Evolutionary conservation across 306 rosid genomes (phyloP), one percentile per base, ranked within the genome.

Genomic region (Pterocarpus macrocarpus): DNA sequence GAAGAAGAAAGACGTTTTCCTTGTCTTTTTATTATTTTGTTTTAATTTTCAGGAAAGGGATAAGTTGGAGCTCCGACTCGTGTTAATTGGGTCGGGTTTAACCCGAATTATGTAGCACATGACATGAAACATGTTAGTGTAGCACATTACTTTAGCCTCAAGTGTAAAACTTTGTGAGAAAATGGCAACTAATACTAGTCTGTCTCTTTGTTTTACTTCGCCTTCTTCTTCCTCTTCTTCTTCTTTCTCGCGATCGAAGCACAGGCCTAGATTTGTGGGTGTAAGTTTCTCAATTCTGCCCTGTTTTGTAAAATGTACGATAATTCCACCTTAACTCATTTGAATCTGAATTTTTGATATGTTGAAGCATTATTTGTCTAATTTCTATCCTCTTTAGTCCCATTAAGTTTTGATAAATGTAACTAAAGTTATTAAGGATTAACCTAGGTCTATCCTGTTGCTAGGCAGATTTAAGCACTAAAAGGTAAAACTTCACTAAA

Each of bases 101-200:
- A 10, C 69, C 58, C 47, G 56, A 57, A 2, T 55, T 45, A 0
- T 45, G 12, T 14, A 0, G 12, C n/a, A 14, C 55, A 49, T 49
- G 55, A 9, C 9, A 49, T 4, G 17, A 50, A 1, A 50, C 5
- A 50, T 14, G n/a, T 50, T 8, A 47, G 2, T 49, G n/a, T 15
- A 50, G 1, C 57, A 50, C 57, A 50, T 50, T 4, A 2, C 57
- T 16, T 14, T 13, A 50, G 57, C 57, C n/a, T 50, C 17, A 52
- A 2, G 3, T 3, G 63, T 14, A 6, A 17, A 6, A 1, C 35
- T 59, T 66, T 8, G 65, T 10, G 13, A 4, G 38, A 35, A 15
- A 45, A 82, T 82, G 82, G 82, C 71, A 32, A 73, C 78, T 4
- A 68, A 15, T 12, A 15, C 72, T 16, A 49, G 11, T 52, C 32